phyloP scores from a whole-genome alignment of 2,329 filamentous ascomycete genomes.

The Fusarium sp. region DNA sequence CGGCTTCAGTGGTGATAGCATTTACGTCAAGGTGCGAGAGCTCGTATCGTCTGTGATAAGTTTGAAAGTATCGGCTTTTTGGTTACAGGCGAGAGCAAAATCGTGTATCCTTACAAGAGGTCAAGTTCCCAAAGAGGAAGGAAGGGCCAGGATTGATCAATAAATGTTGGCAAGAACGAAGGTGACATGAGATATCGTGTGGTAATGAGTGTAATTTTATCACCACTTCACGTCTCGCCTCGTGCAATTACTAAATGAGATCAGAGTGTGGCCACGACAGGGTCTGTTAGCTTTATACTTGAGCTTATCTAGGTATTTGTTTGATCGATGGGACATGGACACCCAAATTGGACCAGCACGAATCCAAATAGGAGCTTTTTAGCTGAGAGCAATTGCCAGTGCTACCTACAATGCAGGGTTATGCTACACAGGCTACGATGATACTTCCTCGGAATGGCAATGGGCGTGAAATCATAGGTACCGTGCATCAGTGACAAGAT shows the following conservation, averaged over 20 bases:
- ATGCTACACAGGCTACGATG: not conserved
- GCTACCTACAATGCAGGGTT: conserved; percentile 2
- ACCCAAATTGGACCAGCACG: not conserved
- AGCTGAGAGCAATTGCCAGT: conserved; percentile 21
- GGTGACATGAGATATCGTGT: conserved; percentile 45
- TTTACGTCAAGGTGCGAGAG: not conserved
- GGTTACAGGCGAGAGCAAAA: not conserved
- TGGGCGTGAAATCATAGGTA: conserved; percentile 9
- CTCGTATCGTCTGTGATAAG: not conserved
- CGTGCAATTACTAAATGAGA: conserved; percentile 55
- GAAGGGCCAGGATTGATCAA: conserved; percentile 10
- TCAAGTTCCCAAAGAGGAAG: not conserved
- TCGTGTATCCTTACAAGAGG: not conserved
- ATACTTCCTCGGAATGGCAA: conserved; percentile 18
- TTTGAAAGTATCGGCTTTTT: not conserved
- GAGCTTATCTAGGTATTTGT: conserved; percentile 35
- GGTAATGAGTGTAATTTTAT: conserved; percentile 51
- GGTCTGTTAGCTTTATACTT: conserved; percentile 58
- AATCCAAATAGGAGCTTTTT: conserved; percentile 28
- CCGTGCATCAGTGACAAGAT: conserved; percentile 2
- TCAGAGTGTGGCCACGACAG: conserved; percentile 51
- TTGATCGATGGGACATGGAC: conserved; percentile 12
- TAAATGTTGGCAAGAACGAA: conserved; percentile 24
- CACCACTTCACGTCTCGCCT: conserved; percentile 59
- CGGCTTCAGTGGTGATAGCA: not conserved